These are phyloP conservation scores for Carex parvula DNA, from an alignment of 176 grass and related monocot genomes.

Conservation along the genomic window DNA sequence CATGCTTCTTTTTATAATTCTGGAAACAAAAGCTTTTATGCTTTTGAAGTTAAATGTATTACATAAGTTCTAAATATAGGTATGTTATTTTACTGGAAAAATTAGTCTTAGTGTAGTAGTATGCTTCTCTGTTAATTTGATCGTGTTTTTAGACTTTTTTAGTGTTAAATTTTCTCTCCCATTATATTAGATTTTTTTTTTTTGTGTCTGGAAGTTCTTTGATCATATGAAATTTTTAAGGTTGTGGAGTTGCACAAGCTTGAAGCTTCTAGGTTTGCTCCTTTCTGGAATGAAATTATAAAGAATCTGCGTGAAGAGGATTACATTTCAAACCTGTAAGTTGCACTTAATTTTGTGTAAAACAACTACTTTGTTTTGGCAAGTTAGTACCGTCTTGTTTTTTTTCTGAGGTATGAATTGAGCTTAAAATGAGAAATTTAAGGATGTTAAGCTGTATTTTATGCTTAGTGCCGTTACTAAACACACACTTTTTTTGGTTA, in stretches of 20 bases:
- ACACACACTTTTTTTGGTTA: neutral
- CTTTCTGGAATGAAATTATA: conserved; percentile 95
- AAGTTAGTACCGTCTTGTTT: neutral
- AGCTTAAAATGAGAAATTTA: neutral
- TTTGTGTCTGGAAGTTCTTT: neutral
- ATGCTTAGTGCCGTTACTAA: neutral
- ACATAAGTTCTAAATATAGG: neutral
- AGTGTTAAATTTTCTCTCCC: neutral
- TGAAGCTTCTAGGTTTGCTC: conserved; percentile 89
- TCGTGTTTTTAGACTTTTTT: neutral
- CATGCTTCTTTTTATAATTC: neutral
- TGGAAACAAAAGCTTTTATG: neutral
- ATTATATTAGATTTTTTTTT: neutral
- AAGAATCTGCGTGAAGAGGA: conserved; percentile 86
- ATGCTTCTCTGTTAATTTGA: neutral
- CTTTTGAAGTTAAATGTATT: neutral
- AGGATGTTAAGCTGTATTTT: neutral
- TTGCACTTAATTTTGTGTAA: conserved; percentile 12
- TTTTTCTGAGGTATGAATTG: neutral
- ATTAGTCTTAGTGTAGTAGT: neutral
- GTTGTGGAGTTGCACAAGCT: conserved; percentile 59
- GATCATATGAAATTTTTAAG: conserved; percentile 29
- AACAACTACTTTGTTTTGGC: neutral
- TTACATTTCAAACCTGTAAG: conserved; percentile 75
- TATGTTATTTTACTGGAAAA: neutral